Conservation (phyloP, 352 stramenopile genomes). For the Phytophthora tubulina region DNA sequence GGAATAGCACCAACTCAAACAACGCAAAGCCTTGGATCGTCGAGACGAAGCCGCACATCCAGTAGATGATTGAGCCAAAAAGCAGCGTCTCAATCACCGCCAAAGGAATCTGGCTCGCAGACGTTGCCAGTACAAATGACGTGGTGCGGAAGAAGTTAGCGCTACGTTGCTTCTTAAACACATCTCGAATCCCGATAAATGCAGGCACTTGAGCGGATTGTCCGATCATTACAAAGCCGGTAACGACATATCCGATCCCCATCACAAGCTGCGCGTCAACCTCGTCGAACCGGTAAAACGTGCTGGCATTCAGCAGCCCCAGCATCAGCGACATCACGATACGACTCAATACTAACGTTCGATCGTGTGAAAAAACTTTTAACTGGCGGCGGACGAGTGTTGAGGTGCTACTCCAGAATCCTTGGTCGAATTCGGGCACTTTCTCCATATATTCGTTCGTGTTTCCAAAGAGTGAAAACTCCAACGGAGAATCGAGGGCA, state of each 20-base stretch:
- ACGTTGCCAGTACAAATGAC: slow-evolving; percentile 78
- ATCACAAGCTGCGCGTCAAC: slow-evolving; percentile 66
- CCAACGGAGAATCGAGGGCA: background rate
- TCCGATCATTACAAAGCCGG: slow-evolving; percentile 85
- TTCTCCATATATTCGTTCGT: background rate
- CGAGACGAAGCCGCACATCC: slow-evolving; percentile 56
- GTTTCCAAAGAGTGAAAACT: background rate
- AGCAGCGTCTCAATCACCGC: slow-evolving; percentile 74
- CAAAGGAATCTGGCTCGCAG: slow-evolving; percentile 58
- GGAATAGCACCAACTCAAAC: slow-evolving; percentile 59
- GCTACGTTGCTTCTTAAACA: slow-evolving; percentile 92
- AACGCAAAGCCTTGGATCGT: slow-evolving; percentile 54
- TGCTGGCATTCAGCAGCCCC: slow-evolving; percentile 62
- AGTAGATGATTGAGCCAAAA: slow-evolving; percentile 71
- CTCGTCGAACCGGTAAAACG: slow-evolving; percentile 67
- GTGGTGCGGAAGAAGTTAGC: slow-evolving; percentile 89
- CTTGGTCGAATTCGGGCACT: slow-evolving; percentile 3
- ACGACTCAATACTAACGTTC: slow-evolving; percentile 27
- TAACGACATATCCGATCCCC: slow-evolving; percentile 83
- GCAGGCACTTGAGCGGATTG: slow-evolving; percentile 80
- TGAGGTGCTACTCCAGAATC: slow-evolving; percentile 1
- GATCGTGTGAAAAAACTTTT: slow-evolving; percentile 1
- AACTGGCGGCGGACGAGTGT: slow-evolving; percentile 4
- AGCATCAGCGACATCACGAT: slow-evolving; percentile 63
- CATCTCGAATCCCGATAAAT: slow-evolving; percentile 69